Percentiles rank a stretch among this genome's conserved stretches.
phyloP scores from a whole-genome alignment of 2,329 filamentous ascomycete genomes.

The Amesomyces nigricolor region DNA sequence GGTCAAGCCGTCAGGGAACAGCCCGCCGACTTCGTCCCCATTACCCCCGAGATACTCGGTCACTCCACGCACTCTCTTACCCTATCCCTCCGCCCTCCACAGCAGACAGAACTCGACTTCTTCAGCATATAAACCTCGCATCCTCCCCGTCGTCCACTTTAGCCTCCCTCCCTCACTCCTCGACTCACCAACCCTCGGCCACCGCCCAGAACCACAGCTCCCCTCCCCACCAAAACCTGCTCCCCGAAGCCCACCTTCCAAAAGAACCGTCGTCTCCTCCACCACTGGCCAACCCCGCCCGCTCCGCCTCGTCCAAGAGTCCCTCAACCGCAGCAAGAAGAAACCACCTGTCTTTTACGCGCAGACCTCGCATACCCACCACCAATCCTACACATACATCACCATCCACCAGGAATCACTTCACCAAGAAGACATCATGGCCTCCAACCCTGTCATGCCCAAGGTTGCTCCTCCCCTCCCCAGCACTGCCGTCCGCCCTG shows the following conservation, averaged over 20 bases:
- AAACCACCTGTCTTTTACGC: constrained; percentile 26
- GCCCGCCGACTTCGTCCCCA: constrained; percentile 1
- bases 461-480: constrained; percentile 21
- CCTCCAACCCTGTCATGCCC: constrained; percentile 24
- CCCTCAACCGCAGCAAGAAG: constrained; percentile 15
- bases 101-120: constrained; percentile 3
- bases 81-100: constrained; percentile 11
- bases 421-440: constrained; percentile 14
- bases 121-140: constrained; percentile 4
- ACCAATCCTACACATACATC: constrained; percentile 23
- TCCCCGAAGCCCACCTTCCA: background rate
- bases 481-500: constrained; percentile 3
- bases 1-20: constrained; percentile 18
- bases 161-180: background rate
- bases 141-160: constrained; percentile 10
- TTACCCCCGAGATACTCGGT: constrained; percentile 5
- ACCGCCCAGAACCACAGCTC: background rate
- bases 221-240: background rate
- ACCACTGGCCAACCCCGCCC: constrained; percentile 18
- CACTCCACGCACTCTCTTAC: constrained; percentile 16
- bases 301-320: constrained; percentile 24
- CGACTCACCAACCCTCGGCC: background rate
- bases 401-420: constrained; percentile 18
- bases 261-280: constrained; percentile 19
- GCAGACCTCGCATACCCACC: constrained; percentile 14